A percentile compares a stretch with the other conserved stretches of the same genome.
Evolutionary conservation across 2,329 filamentous ascomycete species (phyloP).

Genomic region (Myriosclerotinia scirpicola): DNA sequence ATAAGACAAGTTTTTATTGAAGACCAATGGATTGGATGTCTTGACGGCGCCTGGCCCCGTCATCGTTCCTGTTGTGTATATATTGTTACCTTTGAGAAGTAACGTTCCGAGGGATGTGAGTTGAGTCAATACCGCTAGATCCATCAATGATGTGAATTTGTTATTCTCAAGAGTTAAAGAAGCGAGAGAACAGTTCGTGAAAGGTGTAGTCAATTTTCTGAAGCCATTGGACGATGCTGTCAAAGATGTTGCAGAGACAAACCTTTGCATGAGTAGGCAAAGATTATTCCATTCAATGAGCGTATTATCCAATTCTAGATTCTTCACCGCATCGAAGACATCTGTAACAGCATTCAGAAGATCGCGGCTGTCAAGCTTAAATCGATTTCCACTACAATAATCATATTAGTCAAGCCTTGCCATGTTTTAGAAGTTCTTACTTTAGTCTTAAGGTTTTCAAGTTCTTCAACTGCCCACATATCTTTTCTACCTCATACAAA

Average conservation of each 20-base stretch:
- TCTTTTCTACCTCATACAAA: slow-evolving; percentile 64
- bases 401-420: slow-evolving; percentile 19
- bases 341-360: slow-evolving; percentile 33
- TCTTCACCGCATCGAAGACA: slow-evolving; percentile 53
- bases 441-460: slow-evolving; percentile 69
- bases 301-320: slow-evolving; percentile 67
- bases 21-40: slow-evolving; percentile 22
- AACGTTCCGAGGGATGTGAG: slow-evolving; percentile 57
- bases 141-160: slow-evolving; percentile 58
- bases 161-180: slow-evolving; percentile 73
- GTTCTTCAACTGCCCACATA: slow-evolving; percentile 68
- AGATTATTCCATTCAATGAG: slow-evolving; percentile 67
- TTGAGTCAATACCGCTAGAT: slow-evolving; percentile 54
- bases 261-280: slow-evolving; percentile 53
- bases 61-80: slow-evolving; percentile 56
- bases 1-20: slow-evolving; percentile 45
- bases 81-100: slow-evolving; percentile 76
- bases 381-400: slow-evolving; percentile 68
- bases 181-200: slow-evolving; percentile 46
- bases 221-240: slow-evolving; percentile 60
- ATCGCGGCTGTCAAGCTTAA: slow-evolving; percentile 44
- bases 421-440: slow-evolving; percentile 49
- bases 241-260: slow-evolving; percentile 53
- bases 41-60: not conserved
- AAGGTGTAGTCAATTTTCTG: slow-evolving; percentile 47